These are phyloP conservation scores for Akanthomyces uredinophilus DNA, from an alignment of 2,329 filamentous ascomycete genomes.

Conservation along the genomic window DNA sequence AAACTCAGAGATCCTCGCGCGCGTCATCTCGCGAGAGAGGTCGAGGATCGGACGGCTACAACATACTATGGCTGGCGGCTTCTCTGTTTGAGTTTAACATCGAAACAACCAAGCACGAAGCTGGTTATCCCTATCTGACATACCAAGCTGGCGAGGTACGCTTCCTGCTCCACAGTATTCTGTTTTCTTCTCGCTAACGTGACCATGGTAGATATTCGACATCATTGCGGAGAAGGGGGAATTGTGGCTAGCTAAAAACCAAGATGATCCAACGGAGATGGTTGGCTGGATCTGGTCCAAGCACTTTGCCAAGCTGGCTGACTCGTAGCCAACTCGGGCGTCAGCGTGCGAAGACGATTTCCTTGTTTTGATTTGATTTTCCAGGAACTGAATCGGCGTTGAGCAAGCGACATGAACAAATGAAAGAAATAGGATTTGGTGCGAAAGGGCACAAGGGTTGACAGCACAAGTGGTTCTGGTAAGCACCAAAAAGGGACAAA, in stretches of 20 bases:
- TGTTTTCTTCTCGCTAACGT: not conserved
- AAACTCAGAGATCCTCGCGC: slow-evolving; percentile 49
- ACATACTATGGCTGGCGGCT: slow-evolving; percentile 83
- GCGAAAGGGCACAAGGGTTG: not conserved
- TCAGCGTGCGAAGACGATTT: not conserved
- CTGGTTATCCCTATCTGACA: slow-evolving; percentile 90
- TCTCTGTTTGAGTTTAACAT: slow-evolving; percentile 98
- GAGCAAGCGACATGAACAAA: not conserved
- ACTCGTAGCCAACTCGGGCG: slow-evolving; percentile 31
- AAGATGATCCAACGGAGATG: slow-evolving; percentile 74
- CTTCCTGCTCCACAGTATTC: slow-evolving; percentile 10
- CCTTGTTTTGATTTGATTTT: not conserved
- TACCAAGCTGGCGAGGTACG: slow-evolving; percentile 87
- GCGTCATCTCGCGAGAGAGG: slow-evolving; percentile 56
- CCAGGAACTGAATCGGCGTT: not conserved
- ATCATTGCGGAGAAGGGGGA: slow-evolving; percentile 96
- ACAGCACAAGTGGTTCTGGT: slow-evolving; percentile 5
- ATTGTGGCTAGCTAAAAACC: slow-evolving; percentile 94
- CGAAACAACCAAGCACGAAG: slow-evolving; percentile 83
- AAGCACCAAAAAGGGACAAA: slow-evolving; percentile 2
- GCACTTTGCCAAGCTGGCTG: slow-evolving; percentile 74
- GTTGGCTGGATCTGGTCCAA: slow-evolving; percentile 99
- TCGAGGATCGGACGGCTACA: slow-evolving; percentile 52
- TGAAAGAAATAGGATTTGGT: not conserved
- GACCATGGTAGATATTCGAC: slow-evolving; percentile 62